Evolutionary conservation across 768 basidiomycete genomes (phyloP).

Genomic region (Tylopilus subfusipes): DNA sequence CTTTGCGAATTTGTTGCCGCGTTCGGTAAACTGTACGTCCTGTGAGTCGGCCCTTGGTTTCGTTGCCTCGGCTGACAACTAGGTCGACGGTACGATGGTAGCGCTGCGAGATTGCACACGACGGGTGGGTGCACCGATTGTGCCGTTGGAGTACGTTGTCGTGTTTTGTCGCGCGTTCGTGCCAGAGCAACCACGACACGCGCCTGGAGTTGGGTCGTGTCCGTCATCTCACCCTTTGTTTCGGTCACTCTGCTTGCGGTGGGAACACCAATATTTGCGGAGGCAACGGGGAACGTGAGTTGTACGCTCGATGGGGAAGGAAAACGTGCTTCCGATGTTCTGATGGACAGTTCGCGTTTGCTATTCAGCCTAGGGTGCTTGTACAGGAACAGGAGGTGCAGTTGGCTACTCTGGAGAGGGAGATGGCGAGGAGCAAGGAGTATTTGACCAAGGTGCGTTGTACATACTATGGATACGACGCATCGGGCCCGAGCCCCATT

Average conservation of each 20-base stretch:
- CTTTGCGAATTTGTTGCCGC: too few species aligned
- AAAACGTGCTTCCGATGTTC: conserved; percentile 14
- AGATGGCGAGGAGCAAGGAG: conserved; percentile 64
- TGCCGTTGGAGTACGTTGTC: conserved; percentile 41
- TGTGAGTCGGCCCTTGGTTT: too few species aligned
- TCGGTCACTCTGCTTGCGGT: conserved; percentile 70
- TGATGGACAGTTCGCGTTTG: conserved; percentile 37
- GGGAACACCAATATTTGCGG: conserved; percentile 54
- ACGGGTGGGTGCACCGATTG: too few species aligned
- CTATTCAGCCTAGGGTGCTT: conserved; percentile 55
- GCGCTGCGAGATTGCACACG: too few species aligned
- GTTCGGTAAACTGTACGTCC: too few species aligned
- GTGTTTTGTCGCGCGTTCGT: conserved; percentile 63
- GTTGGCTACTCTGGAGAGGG: conserved; percentile 23
- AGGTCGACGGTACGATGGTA: too few species aligned
- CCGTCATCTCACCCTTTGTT: conserved; percentile 5
- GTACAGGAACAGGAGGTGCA: conserved; percentile 44
- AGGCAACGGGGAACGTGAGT: conserved; percentile 49
- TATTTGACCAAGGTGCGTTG: conserved; percentile 65
- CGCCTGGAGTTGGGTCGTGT: conserved; percentile 56
- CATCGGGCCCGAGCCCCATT: too few species aligned
- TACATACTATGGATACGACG: too few species aligned
- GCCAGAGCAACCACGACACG: conserved; percentile 59
- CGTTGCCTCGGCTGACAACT: too few species aligned
- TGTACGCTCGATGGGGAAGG: neutral